Percentiles rank a stretch among this genome's conserved stretches.
Evolutionary conservation across 2,329 filamentous ascomycete genomes (phyloP).

Genomic region (Xylaria multiplex): DNA sequence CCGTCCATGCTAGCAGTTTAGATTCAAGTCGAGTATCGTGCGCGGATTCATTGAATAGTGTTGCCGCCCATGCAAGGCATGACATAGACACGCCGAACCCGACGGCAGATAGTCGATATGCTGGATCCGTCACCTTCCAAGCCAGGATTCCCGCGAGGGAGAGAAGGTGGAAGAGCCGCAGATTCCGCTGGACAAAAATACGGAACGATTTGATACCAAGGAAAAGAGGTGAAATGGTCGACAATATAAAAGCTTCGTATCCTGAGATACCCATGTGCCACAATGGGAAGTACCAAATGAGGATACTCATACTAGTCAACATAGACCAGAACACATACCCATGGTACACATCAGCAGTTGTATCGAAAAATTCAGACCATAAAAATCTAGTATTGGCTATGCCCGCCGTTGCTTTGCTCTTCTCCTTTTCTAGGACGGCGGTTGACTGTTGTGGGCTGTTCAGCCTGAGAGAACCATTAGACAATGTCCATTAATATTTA

Average conservation of each 20-base stretch:
- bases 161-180: constrained; percentile 77
- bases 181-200: constrained; percentile 72
- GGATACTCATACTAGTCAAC: constrained; percentile 85
- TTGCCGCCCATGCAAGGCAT: constrained; percentile 85
- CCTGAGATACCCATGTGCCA: constrained; percentile 99
- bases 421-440: constrained; percentile 75
- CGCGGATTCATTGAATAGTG: constrained; percentile 79
- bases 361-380: constrained; percentile 79
- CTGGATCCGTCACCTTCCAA: constrained; percentile 78
- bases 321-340: constrained; percentile 97
- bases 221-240: constrained; percentile 81
- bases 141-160: constrained; percentile 82
- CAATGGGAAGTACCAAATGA: constrained; percentile 97
- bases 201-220: constrained; percentile 77
- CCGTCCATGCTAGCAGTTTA: constrained; percentile 80
- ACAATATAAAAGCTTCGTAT: constrained; percentile 90
- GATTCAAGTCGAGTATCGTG: constrained; percentile 82
- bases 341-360: constrained; percentile 88
- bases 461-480: constrained; percentile 55
- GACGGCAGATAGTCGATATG: constrained; percentile 80
- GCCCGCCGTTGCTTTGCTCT: constrained; percentile 76
- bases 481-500: constrained; percentile 33
- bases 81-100: constrained; percentile 83
- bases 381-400: constrained; percentile 78
- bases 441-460: constrained; percentile 59